These are phyloP conservation scores for Pelargonium cotyledonis DNA, from an alignment of 441 rosid genomes.

Conservation along the genomic window DNA sequence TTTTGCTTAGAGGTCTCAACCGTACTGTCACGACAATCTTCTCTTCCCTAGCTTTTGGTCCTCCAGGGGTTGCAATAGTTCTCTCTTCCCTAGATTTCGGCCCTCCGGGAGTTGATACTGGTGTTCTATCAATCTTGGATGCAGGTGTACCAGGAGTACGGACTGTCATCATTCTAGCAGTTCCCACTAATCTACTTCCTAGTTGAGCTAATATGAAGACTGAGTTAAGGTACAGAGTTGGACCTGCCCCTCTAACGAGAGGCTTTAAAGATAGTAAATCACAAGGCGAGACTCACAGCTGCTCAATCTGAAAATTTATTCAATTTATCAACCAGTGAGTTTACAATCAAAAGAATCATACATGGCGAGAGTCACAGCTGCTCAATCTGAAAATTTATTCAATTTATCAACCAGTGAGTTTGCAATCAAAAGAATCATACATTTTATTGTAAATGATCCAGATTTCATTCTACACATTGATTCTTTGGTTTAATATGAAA, in stretches of 20 bases:
- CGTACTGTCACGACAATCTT: conserved; percentile 94
- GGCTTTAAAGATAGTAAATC: not conserved
- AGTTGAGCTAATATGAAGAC: not conserved
- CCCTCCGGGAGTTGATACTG: conserved; percentile 74
- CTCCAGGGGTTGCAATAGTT: conserved; percentile 41
- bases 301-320: not conserved
- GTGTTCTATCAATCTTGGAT: conserved; percentile 60
- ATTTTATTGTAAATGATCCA: not conserved
- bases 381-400: not conserved
- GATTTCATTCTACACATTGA: not conserved
- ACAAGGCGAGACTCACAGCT: not conserved
- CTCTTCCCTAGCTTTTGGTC: conserved; percentile 68
- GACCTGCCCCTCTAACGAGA: not conserved
- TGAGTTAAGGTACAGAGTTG: not conserved
- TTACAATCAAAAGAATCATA: not conserved
- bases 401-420: not conserved
- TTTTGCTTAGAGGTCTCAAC: conserved; percentile 83
- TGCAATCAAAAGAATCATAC: not conserved
- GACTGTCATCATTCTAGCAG: conserved; percentile 32
- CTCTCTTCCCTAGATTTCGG: conserved; percentile 80
- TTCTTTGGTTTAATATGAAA: too few relatives aligned
- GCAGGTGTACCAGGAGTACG: conserved; percentile 86
- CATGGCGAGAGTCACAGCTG: not conserved
- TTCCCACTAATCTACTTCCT: not conserved
- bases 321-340: not conserved